Percentiles rank a stretch among this genome's conserved stretches.
Conservation (phyloP, 202 grass and related monocot genomes). For the Schoenoplectus triqueter region DNA sequence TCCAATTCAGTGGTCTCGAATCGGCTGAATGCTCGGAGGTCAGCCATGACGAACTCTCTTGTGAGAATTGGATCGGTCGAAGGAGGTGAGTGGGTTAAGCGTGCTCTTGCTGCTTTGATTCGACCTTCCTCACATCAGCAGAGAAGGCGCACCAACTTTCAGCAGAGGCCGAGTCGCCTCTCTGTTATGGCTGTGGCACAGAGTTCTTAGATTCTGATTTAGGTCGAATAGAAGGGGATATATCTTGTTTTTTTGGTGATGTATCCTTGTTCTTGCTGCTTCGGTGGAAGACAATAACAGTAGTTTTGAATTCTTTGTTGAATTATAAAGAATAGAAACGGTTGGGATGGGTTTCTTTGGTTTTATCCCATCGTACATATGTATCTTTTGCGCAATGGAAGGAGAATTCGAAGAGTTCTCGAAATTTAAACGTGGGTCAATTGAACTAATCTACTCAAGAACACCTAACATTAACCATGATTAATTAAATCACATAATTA, state of each 20-base stretch:
- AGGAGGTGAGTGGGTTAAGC: slow-evolving; percentile 57
- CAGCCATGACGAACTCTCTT: slow-evolving; percentile 51
- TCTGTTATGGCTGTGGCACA: slow-evolving; percentile 50
- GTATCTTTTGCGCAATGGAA: slow-evolving; percentile 27
- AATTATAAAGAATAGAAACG: slow-evolving; percentile 30
- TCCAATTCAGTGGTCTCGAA: slow-evolving; percentile 6
- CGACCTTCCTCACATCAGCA: slow-evolving; percentile 51
- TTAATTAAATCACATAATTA: slow-evolving; percentile 20
- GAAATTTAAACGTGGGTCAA: slow-evolving; percentile 17
- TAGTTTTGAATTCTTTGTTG: slow-evolving; percentile 33
- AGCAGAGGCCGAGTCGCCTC: slow-evolving; percentile 47
- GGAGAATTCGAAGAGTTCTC: slow-evolving; percentile 38
- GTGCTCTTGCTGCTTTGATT: slow-evolving; percentile 52
- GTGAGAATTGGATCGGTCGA: slow-evolving; percentile 55
- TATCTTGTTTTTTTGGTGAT: slow-evolving; percentile 38
- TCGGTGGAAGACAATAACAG: not conserved
- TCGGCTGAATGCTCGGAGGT: slow-evolving; percentile 33
- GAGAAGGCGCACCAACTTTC: slow-evolving; percentile 33
- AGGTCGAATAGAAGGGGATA: slow-evolving; percentile 13
- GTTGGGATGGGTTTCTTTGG: slow-evolving; percentile 24
- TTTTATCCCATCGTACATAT: slow-evolving; percentile 30
- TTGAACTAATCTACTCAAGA: slow-evolving; percentile 25
- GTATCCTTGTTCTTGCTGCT: slow-evolving; percentile 16
- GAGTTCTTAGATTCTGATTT: slow-evolving; percentile 29
- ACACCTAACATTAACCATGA: not conserved